These are phyloP conservation scores for Talaromyces rugulosus DNA, from an alignment of 2,329 filamentous ascomycete species.

Conservation along the genomic window DNA sequence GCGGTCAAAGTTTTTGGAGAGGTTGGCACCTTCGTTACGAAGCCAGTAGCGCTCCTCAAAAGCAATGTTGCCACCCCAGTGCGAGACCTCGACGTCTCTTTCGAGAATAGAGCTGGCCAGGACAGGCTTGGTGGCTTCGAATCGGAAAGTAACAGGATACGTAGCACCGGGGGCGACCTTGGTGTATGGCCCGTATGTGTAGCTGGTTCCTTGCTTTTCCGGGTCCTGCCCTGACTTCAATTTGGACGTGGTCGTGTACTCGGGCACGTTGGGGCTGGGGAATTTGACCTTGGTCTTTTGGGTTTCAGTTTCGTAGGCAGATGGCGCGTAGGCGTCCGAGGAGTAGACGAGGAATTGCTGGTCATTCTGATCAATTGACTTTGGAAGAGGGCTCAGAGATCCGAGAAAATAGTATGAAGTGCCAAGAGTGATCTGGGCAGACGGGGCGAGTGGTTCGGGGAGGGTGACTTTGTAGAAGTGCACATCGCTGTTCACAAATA, in stretches of 20 bases:
- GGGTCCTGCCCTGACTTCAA: conserved; percentile 63
- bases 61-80: conserved; percentile 96
- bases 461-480: conserved; percentile 85
- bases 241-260: conserved; percentile 71
- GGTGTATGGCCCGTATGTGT: conserved; percentile 86
- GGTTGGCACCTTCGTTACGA: conserved; percentile 77
- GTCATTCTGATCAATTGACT: conserved; percentile 75
- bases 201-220: conserved; percentile 76
- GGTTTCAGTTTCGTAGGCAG: conserved; percentile 79
- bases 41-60: conserved; percentile 92
- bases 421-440: conserved; percentile 76
- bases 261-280: conserved; percentile 69
- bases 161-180: conserved; percentile 71
- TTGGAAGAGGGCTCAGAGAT: conserved; percentile 75
- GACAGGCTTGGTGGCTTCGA: conserved; percentile 92
- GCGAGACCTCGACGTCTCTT: conserved; percentile 89
- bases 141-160: conserved; percentile 73
- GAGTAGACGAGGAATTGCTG: conserved; percentile 81
- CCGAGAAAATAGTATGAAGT: conserved; percentile 81
- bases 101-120: conserved; percentile 75
- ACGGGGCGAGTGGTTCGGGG: conserved; percentile 68
- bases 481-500: conserved; percentile 51
- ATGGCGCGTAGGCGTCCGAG: conserved; percentile 80
- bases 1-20: conserved; percentile 68
- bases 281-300: conserved; percentile 98